Base-by-base conservation (phyloP, 208 protist genomes). In the Leishmania aethiopica region DNA sequence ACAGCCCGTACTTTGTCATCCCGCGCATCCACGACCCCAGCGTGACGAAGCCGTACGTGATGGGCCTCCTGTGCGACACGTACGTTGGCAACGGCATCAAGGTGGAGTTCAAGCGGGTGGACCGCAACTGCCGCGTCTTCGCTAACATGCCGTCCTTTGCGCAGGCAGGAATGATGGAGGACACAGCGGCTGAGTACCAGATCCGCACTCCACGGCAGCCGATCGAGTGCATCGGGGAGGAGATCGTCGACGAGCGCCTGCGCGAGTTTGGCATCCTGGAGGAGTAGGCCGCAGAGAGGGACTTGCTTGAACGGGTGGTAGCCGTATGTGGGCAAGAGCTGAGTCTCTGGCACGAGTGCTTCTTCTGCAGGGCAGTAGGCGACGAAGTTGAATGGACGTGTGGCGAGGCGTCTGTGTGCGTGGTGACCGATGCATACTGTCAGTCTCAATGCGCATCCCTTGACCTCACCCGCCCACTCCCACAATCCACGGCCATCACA, bases 111-210 rank as follows among this genome's bases (percentile, higher is more conserved):
- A 91, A 90, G 75, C 88, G 86, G 83, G 82, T 95, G 25, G 75
- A 87, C 78, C 79, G 80, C 55, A 86, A 89, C 53, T 95, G 89
- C 81, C 92, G 92, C 70, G 85, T 95, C 47, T 95, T 96, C 73
- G 85, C 85, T 55, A 96, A 95, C 86, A 93, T 95, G 87, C 93
- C 91, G 4, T 91, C 86, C 74, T 96, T 96, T 79, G 76, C 69
- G 47, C 79, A 84, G 71, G 75, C 77, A 53, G 87, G 82, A 72
- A 90, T 88, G 85, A 84, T 89, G 73, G 85, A 90, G 60, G 90
- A 92, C 66, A 84, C 90, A 17, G 79, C 87, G 42, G 88, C 93
- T 10, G 86, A 93, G 86, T 96, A 94, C 84, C 93, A 96, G 80
- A 90, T 94, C 77, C 91, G 91, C 78, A 93, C 83, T 35, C 86